Conservation (phyloP, 2,329 filamentous ascomycete genomes). For the Chrysosporium keratinophilum region DNA sequence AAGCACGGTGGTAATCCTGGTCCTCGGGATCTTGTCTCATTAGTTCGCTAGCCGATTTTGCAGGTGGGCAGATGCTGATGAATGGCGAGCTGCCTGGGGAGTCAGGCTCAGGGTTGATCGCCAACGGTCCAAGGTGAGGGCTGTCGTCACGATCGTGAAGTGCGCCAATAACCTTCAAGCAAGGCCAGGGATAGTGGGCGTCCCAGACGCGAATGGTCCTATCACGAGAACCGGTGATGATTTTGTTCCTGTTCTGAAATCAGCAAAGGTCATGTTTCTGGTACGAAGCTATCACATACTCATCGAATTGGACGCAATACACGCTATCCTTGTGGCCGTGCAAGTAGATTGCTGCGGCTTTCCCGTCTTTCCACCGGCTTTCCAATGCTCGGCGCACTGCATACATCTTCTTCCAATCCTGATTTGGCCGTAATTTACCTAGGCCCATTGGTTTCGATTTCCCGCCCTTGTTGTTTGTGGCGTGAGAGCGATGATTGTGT, state of each 20-base stretch:
- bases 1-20: constrained; percentile 67
- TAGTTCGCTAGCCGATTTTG: constrained; percentile 49
- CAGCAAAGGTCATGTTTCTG: not conserved
- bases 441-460: constrained; percentile 33
- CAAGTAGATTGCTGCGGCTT: constrained; percentile 73
- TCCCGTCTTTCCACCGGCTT: constrained; percentile 66
- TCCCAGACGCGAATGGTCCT: constrained; percentile 96
- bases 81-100: constrained; percentile 35
- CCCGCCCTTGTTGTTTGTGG: constrained; percentile 10
- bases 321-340: constrained; percentile 93
- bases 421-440: constrained; percentile 47
- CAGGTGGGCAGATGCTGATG: constrained; percentile 40
- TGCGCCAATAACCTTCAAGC: constrained; percentile 71
- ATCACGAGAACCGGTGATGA: constrained; percentile 91
- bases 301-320: constrained; percentile 96
- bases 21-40: constrained; percentile 26
- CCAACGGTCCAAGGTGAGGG: constrained; percentile 40
- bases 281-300: constrained; percentile 46
- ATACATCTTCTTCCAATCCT: constrained; percentile 82
- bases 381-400: constrained; percentile 65
- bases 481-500: constrained; percentile 39
- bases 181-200: constrained; percentile 69
- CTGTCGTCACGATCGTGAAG: constrained; percentile 40
- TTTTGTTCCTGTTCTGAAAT: constrained; percentile 57
- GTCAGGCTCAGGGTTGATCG: constrained; percentile 40